phyloP scores from a whole-genome alignment of 2,329 filamentous ascomycete genomes.

The Colletotrichum graminicola region DNA sequence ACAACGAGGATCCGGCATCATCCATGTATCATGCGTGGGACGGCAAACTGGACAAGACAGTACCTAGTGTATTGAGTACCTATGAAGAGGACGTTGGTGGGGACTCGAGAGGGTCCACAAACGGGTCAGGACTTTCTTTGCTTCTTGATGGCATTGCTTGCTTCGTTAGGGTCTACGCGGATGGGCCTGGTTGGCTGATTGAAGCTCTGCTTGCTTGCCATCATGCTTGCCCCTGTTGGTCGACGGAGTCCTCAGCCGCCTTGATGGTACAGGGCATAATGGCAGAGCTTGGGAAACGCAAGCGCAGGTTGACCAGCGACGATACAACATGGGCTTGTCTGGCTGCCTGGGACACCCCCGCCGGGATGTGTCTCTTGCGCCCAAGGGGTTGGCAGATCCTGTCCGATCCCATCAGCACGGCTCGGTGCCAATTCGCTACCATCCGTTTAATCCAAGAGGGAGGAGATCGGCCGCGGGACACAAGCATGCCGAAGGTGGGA shows the following conservation, averaged over 20 bases:
- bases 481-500: slow-evolving; percentile 25
- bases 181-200: background rate
- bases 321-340: background rate
- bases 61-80: no score
- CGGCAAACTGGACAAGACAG: background rate
- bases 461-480: slow-evolving; percentile 33
- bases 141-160: background rate
- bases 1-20: background rate
- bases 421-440: slow-evolving; percentile 31
- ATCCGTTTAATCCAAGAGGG: slow-evolving; percentile 21
- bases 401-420: slow-evolving; percentile 33
- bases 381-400: slow-evolving; percentile 28
- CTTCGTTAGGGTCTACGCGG: background rate
- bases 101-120: background rate
- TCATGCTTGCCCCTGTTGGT: background rate
- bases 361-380: slow-evolving; percentile 3
- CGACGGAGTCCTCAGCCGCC: background rate
- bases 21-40: background rate
- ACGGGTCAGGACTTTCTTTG: background rate
- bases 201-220: background rate
- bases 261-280: background rate
- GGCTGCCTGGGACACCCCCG: background rate
- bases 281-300: background rate
- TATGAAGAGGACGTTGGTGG: background rate
- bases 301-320: background rate